A percentile compares a stretch with the other conserved stretches of the same genome.
These are phyloP conservation scores for Epicoccum sorghinum DNA, from an alignment of 2,329 filamentous ascomycete genomes.

Conservation along the genomic window DNA sequence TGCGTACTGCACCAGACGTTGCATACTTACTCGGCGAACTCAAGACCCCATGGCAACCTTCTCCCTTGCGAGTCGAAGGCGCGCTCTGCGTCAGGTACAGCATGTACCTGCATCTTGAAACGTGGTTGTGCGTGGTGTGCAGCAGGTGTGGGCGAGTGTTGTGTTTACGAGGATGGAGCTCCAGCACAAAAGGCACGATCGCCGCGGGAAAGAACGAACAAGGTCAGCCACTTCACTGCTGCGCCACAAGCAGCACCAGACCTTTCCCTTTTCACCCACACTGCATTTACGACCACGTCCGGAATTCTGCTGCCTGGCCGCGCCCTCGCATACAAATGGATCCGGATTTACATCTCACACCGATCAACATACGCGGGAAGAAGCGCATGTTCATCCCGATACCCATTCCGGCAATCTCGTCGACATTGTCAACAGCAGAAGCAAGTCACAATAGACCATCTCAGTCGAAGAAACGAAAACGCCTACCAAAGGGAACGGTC, in stretches of 20 bases:
- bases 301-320: slow-evolving; percentile 35
- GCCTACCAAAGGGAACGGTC: slow-evolving; percentile 18
- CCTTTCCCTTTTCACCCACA: slow-evolving; percentile 27
- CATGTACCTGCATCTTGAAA: slow-evolving; percentile 67
- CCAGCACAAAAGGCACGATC: slow-evolving; percentile 25
- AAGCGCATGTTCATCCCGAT: slow-evolving; percentile 29
- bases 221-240: slow-evolving; percentile 24
- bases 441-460: slow-evolving; percentile 12
- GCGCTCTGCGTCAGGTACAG: slow-evolving; percentile 67
- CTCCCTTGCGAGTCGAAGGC: slow-evolving; percentile 65
- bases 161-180: slow-evolving; percentile 26
- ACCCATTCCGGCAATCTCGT: slow-evolving; percentile 7
- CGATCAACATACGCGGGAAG: slow-evolving; percentile 42
- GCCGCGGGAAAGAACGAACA: slow-evolving; percentile 34
- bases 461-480: slow-evolving; percentile 16
- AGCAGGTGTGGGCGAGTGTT: slow-evolving; percentile 7
- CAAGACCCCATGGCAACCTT: slow-evolving; percentile 67
- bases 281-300: slow-evolving; percentile 17
- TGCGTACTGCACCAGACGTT: background rate
- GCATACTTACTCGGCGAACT: slow-evolving; percentile 63
- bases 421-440: slow-evolving; percentile 8
- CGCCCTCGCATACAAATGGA: slow-evolving; percentile 33
- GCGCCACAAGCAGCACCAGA: slow-evolving; percentile 23
- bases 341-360: slow-evolving; percentile 41
- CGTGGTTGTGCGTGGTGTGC: slow-evolving; percentile 9